Conservation (phyloP, 768 basidiomycete genomes). For the Sutorius australiensis region DNA sequence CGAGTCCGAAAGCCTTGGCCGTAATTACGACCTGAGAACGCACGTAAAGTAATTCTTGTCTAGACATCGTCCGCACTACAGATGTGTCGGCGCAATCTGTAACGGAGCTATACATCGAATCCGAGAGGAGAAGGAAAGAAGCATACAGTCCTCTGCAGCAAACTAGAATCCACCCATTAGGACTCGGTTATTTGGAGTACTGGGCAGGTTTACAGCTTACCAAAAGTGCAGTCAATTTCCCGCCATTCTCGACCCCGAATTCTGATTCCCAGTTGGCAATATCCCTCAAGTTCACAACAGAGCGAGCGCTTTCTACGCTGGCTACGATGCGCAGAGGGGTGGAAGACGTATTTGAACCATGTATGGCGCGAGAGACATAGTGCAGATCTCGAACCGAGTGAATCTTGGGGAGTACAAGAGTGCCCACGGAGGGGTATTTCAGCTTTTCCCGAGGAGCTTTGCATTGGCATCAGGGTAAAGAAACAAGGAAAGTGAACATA, state of each 20-base stretch:
- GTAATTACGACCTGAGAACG: slow-evolving; percentile 78
- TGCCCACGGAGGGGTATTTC: slow-evolving; percentile 44
- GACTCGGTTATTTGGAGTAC: background rate
- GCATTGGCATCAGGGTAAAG: slow-evolving; percentile 1
- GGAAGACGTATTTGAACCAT: slow-evolving; percentile 21
- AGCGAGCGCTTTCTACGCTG: slow-evolving; percentile 81
- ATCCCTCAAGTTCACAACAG: slow-evolving; percentile 58
- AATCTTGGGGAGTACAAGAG: slow-evolving; percentile 83
- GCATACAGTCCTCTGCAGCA: slow-evolving; percentile 88
- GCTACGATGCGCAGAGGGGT: slow-evolving; percentile 61
- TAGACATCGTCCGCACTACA: slow-evolving; percentile 70
- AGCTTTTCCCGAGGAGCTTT: slow-evolving; percentile 35
- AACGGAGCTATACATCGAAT: slow-evolving; percentile 1
- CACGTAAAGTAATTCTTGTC: slow-evolving; percentile 76
- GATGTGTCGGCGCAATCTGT: slow-evolving; percentile 87
- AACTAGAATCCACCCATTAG: slow-evolving; percentile 49
- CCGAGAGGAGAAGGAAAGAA: background rate
- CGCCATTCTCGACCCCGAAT: slow-evolving; percentile 43
- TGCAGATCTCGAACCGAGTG: slow-evolving; percentile 66
- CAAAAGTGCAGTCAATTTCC: slow-evolving; percentile 59
- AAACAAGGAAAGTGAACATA: slow-evolving; percentile 25
- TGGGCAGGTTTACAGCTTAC: slow-evolving; percentile 23
- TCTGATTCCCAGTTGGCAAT: slow-evolving; percentile 70
- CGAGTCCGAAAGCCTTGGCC: slow-evolving; percentile 79
- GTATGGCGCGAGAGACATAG: slow-evolving; percentile 45